Evolutionary conservation across 2,329 filamentous ascomycete species (phyloP), one percentile per base, ranked within the genome.

Genomic region (Ophiostoma australiae): DNA sequence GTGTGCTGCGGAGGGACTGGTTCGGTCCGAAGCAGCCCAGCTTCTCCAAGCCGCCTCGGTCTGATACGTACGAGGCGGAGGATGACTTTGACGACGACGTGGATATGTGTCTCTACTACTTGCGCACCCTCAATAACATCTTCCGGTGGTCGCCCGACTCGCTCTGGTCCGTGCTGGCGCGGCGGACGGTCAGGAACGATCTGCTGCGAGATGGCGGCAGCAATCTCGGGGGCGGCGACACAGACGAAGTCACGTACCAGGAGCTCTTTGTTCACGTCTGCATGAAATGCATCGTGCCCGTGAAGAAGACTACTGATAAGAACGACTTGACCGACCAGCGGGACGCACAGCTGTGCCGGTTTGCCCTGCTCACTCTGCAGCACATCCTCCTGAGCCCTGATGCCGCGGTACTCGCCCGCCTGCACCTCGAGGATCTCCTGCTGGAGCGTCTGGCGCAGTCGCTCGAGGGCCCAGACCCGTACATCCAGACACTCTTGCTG

Each of bases 31-130:
- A 27, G 58, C 41, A 27, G 74, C 71, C 41, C 71, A 75, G 3
- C 72, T 73, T 72, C 74, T 23, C 68, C 74, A 31, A 87, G 72
- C 23, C 61, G 5, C 23, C 10, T 31, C 61, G 1, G 61, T 15
- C 35, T 37, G 44, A 15, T 31, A 13, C 23, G 37, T 31, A 31
- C 10, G 66, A 17, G 10, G n/a, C 7, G 4, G n/a, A 81, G 80
- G 3, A 81, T 65, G 84, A 88, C 7, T 88, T 93, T 73, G 91
- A 96, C 74, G 83, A 93, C 8, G 90, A 91, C 74, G 83, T 93
- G 8, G 90, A 91, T 73, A 85, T 93, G 71, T 92, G 89, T 73
- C 81, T 92, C 2, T 96, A 97, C 78, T 90, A 94, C 76, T 80
- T 97, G 27, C 87, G 87, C 69, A 90, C 91, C 1, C 79, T 97